Conservation (phyloP, 2,329 filamentous ascomycete genomes). For the Claviceps lovelessii region DNA sequence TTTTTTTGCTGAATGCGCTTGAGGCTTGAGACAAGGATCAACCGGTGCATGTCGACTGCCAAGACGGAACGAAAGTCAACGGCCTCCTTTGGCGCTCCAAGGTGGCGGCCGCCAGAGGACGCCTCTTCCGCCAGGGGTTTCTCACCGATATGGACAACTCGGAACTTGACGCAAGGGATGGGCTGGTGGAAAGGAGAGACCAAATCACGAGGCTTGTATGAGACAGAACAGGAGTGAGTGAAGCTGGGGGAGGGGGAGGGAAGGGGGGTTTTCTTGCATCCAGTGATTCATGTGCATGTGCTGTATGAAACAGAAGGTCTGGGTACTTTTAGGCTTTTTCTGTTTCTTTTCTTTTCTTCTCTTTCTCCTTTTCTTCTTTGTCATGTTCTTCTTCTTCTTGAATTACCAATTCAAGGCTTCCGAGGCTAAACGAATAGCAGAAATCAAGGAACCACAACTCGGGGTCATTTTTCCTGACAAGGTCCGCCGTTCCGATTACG, state of each 20-base stretch:
- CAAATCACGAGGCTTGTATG: not conserved
- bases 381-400: too few relatives aligned
- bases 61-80: not conserved
- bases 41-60: not conserved
- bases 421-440: too few relatives aligned
- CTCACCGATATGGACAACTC: not conserved
- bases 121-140: not conserved
- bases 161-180: not conserved
- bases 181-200: not conserved
- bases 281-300: not conserved
- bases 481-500: too few relatives aligned
- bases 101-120: not conserved
- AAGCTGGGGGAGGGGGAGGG: not conserved
- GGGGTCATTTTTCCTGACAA: too few relatives aligned
- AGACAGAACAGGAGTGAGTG: not conserved
- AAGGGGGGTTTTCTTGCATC: not conserved
- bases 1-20: too few relatives aligned
- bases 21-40: not conserved
- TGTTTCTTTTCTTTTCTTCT: not conserved
- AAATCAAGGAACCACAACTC: too few relatives aligned
- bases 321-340: not conserved
- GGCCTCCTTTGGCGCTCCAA: not conserved
- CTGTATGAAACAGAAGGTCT: not conserved
- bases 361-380: not conserved
- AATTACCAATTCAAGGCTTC: too few relatives aligned